phyloP scores from a whole-genome alignment of 495 filamentous ascomycete species.

The Hyaloscypha variabilis region DNA sequence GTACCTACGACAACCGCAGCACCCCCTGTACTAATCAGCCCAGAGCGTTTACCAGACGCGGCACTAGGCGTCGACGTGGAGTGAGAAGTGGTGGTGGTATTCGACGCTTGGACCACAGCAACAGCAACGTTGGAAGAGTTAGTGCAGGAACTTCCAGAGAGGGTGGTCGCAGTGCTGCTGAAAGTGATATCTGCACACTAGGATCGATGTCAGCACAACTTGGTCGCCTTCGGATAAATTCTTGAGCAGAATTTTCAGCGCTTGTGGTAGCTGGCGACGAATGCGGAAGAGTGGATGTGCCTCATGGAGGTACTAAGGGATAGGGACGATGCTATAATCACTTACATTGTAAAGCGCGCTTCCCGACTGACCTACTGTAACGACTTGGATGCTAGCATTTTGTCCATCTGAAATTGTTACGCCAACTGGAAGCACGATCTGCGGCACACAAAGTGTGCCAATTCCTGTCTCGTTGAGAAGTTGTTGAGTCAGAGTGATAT shows the following conservation, averaged over 20 bases:
- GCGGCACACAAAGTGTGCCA: constrained; percentile 59
- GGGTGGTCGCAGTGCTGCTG: constrained; percentile 41
- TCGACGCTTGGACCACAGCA: background rate
- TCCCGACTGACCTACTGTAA: constrained; percentile 52
- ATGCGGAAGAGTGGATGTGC: background rate
- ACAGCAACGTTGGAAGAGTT: constrained; percentile 45
- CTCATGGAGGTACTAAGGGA: background rate
- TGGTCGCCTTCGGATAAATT: background rate
- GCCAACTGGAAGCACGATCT: constrained; percentile 45
- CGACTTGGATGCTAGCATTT: constrained; percentile 57
- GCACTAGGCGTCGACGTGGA: background rate
- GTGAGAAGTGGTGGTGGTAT: background rate
- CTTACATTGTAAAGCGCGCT: constrained; percentile 63
- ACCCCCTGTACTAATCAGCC: background rate
- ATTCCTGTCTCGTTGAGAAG: constrained; percentile 63
- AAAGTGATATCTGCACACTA: constrained; percentile 69
- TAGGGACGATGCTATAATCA: constrained; percentile 12
- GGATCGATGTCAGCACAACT: constrained; percentile 16
- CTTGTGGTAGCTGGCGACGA: background rate
- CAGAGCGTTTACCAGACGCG: background rate
- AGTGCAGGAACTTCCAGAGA: constrained; percentile 46
- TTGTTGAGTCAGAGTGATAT: constrained; percentile 54
- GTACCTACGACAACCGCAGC: background rate
- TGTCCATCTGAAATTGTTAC: constrained; percentile 49
- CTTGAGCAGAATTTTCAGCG: background rate